phyloP scores from a whole-genome alignment of 108 stramenopile genomes.

The Ochromonas danica region DNA sequence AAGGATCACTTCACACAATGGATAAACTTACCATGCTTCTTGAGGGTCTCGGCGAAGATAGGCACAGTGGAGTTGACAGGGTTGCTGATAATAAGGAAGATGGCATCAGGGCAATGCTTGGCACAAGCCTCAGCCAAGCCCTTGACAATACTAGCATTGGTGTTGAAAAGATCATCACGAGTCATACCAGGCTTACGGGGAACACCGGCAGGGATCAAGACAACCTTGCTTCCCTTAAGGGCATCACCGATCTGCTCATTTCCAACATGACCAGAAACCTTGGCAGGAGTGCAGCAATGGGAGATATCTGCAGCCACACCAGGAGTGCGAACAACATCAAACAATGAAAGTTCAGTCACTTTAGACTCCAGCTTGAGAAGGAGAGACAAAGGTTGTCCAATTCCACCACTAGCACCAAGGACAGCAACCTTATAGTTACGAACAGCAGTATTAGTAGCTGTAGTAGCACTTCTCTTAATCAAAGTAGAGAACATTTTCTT shows the following conservation, averaged over 20 bases:
- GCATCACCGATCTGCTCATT: constrained; percentile 51
- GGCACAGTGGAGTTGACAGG: constrained; percentile 99
- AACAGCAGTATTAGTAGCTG: too few species aligned
- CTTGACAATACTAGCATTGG: constrained; percentile 91
- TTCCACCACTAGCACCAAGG: constrained; percentile 63
- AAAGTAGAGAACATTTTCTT: too few species aligned
- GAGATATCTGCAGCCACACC: constrained; percentile 96
- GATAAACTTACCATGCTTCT: constrained; percentile 52
- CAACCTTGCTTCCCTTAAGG: constrained; percentile 78
- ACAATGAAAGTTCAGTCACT: constrained; percentile 66
- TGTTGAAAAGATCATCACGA: constrained; percentile 93
- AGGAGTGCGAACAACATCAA: constrained; percentile 71
- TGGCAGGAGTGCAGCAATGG: constrained; percentile 64
- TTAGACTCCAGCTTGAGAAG: constrained; percentile 86
- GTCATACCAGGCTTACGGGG: constrained; percentile 96
- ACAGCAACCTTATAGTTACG: background rate
- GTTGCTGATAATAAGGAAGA: constrained; percentile 96
- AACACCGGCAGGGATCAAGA: constrained; percentile 98
- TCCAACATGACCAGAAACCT: constrained; percentile 56
- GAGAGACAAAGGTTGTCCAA: constrained; percentile 95
- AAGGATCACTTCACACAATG: background rate
- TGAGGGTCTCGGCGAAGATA: constrained; percentile 95
- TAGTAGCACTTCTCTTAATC: too few species aligned
- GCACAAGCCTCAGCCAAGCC: constrained; percentile 90
- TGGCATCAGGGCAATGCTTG: constrained; percentile 86